Evolutionary conservation across 176 grass and related monocot species (phyloP), one percentile per base, ranked within the genome.

Genomic region (Chrysopogon serrulatus): DNA sequence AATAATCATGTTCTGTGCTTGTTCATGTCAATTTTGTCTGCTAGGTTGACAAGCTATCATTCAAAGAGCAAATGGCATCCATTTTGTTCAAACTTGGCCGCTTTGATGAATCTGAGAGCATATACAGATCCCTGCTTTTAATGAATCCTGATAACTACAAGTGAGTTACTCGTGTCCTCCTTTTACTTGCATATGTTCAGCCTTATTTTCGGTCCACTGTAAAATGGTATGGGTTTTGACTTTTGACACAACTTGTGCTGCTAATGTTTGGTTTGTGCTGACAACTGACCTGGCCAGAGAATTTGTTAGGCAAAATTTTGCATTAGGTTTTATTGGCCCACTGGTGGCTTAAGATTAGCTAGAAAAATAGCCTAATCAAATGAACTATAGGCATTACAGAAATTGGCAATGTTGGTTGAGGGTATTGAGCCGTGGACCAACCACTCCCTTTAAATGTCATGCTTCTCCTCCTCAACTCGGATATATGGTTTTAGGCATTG

Each of bases 71-170:
- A 85, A 99, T 99, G 93, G 93, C 97, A 63, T 88, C 87, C 32
- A 83, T 99, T 71, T 79, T 99, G 69, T 79, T 94, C 81, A 96
- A 96, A 85, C 87, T 96, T 78, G 75, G 84, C 37, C 78, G 51
- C 61, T 91, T 94, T 73, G 91, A 99, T 77, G 89, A 96, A 75
- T 90, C 87, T 27, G 93, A 96, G 84, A 96, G 85, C 77, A 83
- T 92, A 79, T 96, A 96, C 82, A 88, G 86, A 84, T 71, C 90
- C 44, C 81, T 99, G 79, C 97, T 99, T 69, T 96, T 92, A 66
- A 99, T 99, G 97, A 99, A 99, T 92, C 85, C 97, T 76, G 97
- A 99, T 84, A 96, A 99, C 83, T 99, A 99, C 82, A 88, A 87
- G 97, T 99, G 84, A 88, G 79, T 62, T 40, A 47, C 65, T 45